Evolutionary conservation across 345 rosid species (phyloP).

Genomic region (thale cress (Arabidopsis thaliana)): DNA sequence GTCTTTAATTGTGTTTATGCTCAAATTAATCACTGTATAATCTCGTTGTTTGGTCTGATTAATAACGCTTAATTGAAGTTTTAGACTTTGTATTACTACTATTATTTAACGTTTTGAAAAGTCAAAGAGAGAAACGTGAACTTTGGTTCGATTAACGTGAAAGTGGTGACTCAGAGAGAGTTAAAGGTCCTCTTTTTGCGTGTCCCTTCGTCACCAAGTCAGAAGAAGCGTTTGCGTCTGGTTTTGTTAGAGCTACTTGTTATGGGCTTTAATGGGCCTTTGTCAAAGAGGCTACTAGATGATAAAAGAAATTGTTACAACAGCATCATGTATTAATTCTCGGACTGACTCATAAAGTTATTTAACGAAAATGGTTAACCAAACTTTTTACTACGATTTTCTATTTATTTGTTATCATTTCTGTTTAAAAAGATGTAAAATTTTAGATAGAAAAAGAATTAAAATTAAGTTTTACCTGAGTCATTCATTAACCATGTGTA

Average conservation of each 20-base stretch:
- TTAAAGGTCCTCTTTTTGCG: slow-evolving; percentile 7
- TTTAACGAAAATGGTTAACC: no score
- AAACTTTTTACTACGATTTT: no score
- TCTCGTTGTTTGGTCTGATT: background rate
- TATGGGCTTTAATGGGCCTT: slow-evolving; percentile 20
- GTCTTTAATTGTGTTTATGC: background rate
- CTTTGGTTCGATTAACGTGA: background rate
- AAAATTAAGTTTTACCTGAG: no score
- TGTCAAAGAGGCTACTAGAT: background rate
- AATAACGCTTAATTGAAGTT: background rate
- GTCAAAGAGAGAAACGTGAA: slow-evolving; percentile 37
- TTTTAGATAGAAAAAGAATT: no score
- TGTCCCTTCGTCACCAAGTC: slow-evolving; percentile 18
- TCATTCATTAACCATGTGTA: no score
- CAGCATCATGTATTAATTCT: no score
- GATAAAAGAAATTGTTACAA: no score
- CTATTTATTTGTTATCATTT: no score
- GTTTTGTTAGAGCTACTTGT: background rate
- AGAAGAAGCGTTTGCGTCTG: background rate
- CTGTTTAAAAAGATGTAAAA: no score
- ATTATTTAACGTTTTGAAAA: background rate
- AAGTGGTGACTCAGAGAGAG: slow-evolving; percentile 6
- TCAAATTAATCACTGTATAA: slow-evolving; percentile 11
- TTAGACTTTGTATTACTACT: background rate
- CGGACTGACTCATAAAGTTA: no score